Evolutionary conservation across 345 rosid genomes (phyloP), one percentile per base, ranked within the genome.

Genomic region (Isatis tinctoria): DNA sequence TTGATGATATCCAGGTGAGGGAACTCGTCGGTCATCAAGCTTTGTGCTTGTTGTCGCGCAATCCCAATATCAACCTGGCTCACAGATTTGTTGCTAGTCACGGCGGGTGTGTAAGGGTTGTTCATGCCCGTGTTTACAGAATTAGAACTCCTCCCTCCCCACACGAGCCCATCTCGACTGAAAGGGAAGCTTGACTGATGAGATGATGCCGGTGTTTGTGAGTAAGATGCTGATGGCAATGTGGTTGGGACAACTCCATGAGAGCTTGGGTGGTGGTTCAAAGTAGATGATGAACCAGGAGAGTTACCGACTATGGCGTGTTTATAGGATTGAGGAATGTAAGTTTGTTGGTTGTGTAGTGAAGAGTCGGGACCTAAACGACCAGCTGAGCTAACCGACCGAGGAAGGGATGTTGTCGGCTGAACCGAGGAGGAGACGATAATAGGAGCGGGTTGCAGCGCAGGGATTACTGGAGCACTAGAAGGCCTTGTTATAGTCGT

Each of bases 1-100:
- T 95, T 95, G 78, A 95, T 95, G 76, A 95, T 95, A 74, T 95
- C 99, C 0, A 95, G 88, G 78, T 95, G 99, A 2, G 99, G 99
- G 74, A 92, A 95, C 67, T 95, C 99, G 61, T 95, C 97, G 1
- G 82, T 85, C 17, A 80, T 65, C 16, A 74, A 79, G 75, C 86
- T 89, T 74, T 84, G 80, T 68, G 78, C 35, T 60, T 67, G 68
- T n/a, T 82, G 95, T 48, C 81, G 84, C 35, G 93, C 83, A 4
- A 84, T 86, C 59, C 87, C 74, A 48, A 82, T 68, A 33, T 44
- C 72, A 0, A 26, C 10, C 52, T 70, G 62, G 71, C 49, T 72
- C 37, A 65, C 47, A 32, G 73, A 57, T 47, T 71, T 76, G 62
- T 49, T 74, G 73, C 73, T 67, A 26, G 54, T 40, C 10, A 22